Evolutionary conservation across 768 basidiomycete species (phyloP).

Genomic region (Pilatotrama ljubarskyi): DNA sequence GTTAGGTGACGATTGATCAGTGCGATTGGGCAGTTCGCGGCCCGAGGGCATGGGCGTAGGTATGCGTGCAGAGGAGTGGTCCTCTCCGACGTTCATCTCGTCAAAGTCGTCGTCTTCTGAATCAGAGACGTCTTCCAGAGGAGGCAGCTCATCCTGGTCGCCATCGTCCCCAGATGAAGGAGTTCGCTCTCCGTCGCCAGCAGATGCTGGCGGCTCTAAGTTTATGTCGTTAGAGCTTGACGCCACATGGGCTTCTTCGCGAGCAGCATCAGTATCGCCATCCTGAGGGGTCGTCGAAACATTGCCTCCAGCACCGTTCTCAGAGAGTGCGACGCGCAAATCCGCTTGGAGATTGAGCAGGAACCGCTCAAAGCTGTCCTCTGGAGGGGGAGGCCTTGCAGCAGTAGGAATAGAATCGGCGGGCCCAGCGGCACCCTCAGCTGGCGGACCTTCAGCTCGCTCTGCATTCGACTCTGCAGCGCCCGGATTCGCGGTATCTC

Average conservation of each 20-base stretch:
- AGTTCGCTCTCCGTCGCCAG: neutral
- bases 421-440: neutral
- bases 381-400: constrained; percentile 39
- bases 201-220: neutral
- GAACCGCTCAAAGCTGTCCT: constrained; percentile 81
- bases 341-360: constrained; percentile 76
- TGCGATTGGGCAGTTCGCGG: constrained; percentile 12
- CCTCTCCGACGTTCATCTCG: constrained; percentile 30
- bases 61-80: constrained; percentile 18
- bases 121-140: constrained; percentile 37
- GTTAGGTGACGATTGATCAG: neutral
- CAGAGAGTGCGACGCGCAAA: constrained; percentile 61
- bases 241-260: neutral
- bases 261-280: neutral
- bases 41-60: constrained; percentile 30
- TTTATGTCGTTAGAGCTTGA: neutral
- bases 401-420: constrained; percentile 5
- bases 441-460: neutral
- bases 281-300: neutral
- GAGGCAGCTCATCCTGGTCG: constrained; percentile 34
- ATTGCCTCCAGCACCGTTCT: constrained; percentile 19
- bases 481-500: constrained; percentile 3
- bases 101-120: constrained; percentile 33
- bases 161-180: constrained; percentile 11
- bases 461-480: neutral